phyloP scores from a whole-genome alignment of 2,329 filamentous ascomycete genomes.

The Falciphora oryzae region DNA sequence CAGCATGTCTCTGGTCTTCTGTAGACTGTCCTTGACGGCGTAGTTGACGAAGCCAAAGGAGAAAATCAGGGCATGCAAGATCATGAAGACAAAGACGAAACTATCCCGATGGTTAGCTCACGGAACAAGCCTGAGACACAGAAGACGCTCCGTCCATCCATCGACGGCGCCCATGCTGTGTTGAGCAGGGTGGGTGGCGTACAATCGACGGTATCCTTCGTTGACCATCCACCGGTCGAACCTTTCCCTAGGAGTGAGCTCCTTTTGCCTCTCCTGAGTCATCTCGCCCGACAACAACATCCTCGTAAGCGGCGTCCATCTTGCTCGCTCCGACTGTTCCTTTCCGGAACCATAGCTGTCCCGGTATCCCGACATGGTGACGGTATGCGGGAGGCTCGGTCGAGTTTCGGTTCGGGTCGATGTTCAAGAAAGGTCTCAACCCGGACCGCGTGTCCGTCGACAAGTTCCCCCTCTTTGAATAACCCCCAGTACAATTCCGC shows the following conservation, averaged over 20 bases:
- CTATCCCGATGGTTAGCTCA: conserved; percentile 34
- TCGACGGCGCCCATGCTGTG: background rate
- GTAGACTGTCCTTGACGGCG: conserved; percentile 68
- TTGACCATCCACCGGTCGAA: conserved; percentile 88
- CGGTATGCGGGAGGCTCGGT: conserved; percentile 9
- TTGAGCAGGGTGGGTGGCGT: conserved; percentile 29
- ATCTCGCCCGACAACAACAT: conserved; percentile 81
- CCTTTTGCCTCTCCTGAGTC: conserved; percentile 65
- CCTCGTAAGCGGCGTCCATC: conserved; percentile 77
- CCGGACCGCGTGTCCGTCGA: conserved; percentile 7
- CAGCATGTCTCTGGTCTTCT: conserved; percentile 59
- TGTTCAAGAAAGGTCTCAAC: background rate
- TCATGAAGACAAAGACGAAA: conserved; percentile 70
- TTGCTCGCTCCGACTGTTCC: conserved; percentile 60
- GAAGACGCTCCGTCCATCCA: background rate
- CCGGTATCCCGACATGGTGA: conserved; percentile 28
- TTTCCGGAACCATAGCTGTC: conserved; percentile 24
- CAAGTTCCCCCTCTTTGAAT: conserved; percentile 1
- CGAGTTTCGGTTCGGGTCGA: conserved; percentile 7
- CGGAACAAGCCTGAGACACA: background rate
- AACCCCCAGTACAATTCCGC: background rate
- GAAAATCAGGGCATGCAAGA: conserved; percentile 71
- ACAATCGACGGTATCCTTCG: conserved; percentile 77
- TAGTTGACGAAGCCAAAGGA: conserved; percentile 77
- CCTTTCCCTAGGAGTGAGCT: conserved; percentile 62